Conservation (phyloP, 2,329 filamentous ascomycete species). For the Diatrype stigma region DNA sequence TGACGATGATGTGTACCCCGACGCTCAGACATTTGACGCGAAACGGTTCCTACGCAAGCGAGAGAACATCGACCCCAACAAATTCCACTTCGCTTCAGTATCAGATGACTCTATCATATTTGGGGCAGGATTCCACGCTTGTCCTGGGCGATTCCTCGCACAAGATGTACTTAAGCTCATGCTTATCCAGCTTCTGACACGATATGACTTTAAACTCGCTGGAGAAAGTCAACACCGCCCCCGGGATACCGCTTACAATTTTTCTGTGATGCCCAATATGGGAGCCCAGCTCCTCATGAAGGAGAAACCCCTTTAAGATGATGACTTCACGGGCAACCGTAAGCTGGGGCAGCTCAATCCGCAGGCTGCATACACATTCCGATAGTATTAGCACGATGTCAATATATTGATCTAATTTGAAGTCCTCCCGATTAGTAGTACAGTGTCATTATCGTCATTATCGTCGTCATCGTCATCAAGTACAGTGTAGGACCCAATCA, state of each 20-base stretch:
- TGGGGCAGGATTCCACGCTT: slow-evolving; percentile 15
- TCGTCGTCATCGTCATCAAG: too few species aligned
- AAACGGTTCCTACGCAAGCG: slow-evolving; percentile 12
- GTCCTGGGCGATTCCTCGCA: slow-evolving; percentile 16
- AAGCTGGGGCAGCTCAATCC: too few species aligned
- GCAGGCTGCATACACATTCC: too few species aligned
- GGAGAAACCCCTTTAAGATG: slow-evolving; percentile 16
- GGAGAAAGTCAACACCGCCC: slow-evolving; percentile 1
- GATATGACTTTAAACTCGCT: slow-evolving; percentile 14
- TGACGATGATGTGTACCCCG: slow-evolving; percentile 8
- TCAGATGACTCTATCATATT: slow-evolving; percentile 14
- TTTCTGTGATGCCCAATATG: slow-evolving; percentile 3
- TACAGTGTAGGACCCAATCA: too few species aligned
- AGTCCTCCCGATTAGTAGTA: too few species aligned
- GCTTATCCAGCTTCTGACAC: slow-evolving; percentile 12
- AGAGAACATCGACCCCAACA: slow-evolving; percentile 11
- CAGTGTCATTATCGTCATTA: too few species aligned
- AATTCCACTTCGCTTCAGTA: slow-evolving; percentile 19
- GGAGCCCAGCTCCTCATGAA: slow-evolving; percentile 3
- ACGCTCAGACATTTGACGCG: slow-evolving; percentile 12
- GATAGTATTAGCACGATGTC: too few species aligned
- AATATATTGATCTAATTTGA: too few species aligned
- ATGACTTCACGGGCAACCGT: too few species aligned
- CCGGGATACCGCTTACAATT: slow-evolving; percentile 2
- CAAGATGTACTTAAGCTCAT: slow-evolving; percentile 11